phyloP scores from a whole-genome alignment of 2,329 filamentous ascomycete species.

The Mycosphaerella sp. region DNA sequence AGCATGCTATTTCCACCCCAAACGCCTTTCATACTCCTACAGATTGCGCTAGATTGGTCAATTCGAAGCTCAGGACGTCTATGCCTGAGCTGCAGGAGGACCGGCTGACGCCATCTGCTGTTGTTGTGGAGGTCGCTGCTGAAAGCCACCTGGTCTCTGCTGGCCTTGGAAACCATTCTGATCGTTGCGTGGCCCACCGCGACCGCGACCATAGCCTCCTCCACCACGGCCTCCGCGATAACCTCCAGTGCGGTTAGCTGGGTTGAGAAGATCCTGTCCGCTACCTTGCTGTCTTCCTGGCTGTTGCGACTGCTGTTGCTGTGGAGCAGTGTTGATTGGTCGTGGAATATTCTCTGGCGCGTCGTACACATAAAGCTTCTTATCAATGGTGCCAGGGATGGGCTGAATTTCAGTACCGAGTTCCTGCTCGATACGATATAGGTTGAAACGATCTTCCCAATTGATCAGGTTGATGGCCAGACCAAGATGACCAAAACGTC shows the following conservation, averaged over 20 bases:
- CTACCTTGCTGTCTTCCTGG: constrained; percentile 33
- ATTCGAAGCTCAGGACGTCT: constrained; percentile 17
- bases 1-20: constrained; percentile 16
- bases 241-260: constrained; percentile 31
- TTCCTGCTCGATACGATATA: constrained; percentile 98
- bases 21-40: constrained; percentile 24
- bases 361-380: constrained; percentile 97
- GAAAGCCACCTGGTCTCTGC: constrained; percentile 29
- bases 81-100: constrained; percentile 29
- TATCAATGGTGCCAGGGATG: constrained; percentile 93
- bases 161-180: constrained; percentile 31
- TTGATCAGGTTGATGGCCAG: constrained; percentile 98
- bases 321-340: constrained; percentile 57
- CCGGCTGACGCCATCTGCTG: constrained; percentile 29
- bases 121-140: constrained; percentile 28
- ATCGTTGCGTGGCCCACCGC: constrained; percentile 32
- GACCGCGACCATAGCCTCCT: constrained; percentile 28
- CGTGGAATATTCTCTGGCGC: constrained; percentile 91
- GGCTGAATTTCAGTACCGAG: constrained; percentile 94
- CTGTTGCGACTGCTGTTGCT: constrained; percentile 25
- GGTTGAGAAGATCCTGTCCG: constrained; percentile 33
- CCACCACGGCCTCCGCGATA: constrained; percentile 32
- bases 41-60: constrained; percentile 21
- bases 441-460: constrained; percentile 97
- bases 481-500: constrained; percentile 93